Evolutionary conservation across 2,329 filamentous ascomycete genomes (phyloP).

Genomic region (Pseudogymnoascus sp.): DNA sequence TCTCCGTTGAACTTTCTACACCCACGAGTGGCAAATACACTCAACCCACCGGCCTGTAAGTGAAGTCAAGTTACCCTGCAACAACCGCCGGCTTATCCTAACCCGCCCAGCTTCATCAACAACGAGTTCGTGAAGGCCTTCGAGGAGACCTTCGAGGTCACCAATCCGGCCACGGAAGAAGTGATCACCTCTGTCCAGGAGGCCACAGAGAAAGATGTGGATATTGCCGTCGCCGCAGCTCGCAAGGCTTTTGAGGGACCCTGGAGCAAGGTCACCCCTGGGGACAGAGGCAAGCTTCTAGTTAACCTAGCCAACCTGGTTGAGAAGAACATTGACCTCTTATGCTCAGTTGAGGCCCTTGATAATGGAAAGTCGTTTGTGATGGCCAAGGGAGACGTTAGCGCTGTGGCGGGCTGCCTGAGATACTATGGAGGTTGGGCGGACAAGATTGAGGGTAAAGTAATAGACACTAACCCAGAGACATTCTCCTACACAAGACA

Average conservation of each 20-base stretch:
- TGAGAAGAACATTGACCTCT: slow-evolving; percentile 68
- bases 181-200: slow-evolving; percentile 77
- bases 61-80: slow-evolving; percentile 12
- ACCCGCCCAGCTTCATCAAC: too few species aligned
- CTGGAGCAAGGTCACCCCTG: slow-evolving; percentile 64
- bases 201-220: slow-evolving; percentile 80
- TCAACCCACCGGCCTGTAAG: slow-evolving; percentile 38
- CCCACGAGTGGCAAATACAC: slow-evolving; percentile 29
- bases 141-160: slow-evolving; percentile 85
- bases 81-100: too few species aligned
- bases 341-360: slow-evolving; percentile 78
- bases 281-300: slow-evolving; percentile 63
- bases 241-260: slow-evolving; percentile 75
- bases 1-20: slow-evolving; percentile 22
- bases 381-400: slow-evolving; percentile 71
- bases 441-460: slow-evolving; percentile 65
- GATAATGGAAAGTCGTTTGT: slow-evolving; percentile 80
- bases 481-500: slow-evolving; percentile 64
- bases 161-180: slow-evolving; percentile 82
- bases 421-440: slow-evolving; percentile 77
- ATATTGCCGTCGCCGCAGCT: slow-evolving; percentile 75
- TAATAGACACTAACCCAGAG: slow-evolving; percentile 57
- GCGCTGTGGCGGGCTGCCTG: slow-evolving; percentile 60
- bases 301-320: slow-evolving; percentile 72
- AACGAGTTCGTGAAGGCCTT: slow-evolving; percentile 80